These are phyloP conservation scores for Kickxella alabastrina DNA, from an alignment of 192 early-diverging fungal species.

Conservation along the genomic window DNA sequence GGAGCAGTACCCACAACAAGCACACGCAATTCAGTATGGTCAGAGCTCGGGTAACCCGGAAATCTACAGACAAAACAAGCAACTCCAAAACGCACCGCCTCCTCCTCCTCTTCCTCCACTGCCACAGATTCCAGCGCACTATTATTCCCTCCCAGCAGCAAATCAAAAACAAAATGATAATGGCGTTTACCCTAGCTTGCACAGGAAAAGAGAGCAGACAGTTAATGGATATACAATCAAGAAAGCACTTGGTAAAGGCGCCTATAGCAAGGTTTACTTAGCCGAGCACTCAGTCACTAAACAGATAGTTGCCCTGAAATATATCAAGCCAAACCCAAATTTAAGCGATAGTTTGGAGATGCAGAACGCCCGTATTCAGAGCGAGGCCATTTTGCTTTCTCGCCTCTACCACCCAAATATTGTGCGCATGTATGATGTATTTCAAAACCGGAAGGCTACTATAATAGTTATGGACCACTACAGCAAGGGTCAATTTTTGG, in stretches of 20 bases:
- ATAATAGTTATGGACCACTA: conserved; percentile 86
- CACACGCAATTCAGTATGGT: no score
- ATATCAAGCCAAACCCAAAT: conserved; percentile 54
- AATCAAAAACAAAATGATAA: no score
- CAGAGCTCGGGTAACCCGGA: no score
- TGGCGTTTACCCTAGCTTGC: no score
- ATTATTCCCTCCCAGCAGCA: no score
- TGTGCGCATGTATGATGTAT: conserved; percentile 77
- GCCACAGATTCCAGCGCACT: no score
- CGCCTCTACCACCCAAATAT: conserved; percentile 85
- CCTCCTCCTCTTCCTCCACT: no score
- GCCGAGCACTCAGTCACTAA: conserved; percentile 41
- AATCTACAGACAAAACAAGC: no score
- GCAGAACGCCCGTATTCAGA: conserved; percentile 73
- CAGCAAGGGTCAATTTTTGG: conserved; percentile 77
- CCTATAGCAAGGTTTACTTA: conserved; percentile 50
- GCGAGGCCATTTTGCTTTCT: conserved; percentile 75
- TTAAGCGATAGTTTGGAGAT: conserved; percentile 55
- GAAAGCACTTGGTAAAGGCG: conserved; percentile 42
- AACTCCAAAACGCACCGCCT: no score
- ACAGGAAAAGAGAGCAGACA: no score
- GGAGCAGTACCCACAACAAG: no score
- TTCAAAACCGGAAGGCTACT: conserved; percentile 72
- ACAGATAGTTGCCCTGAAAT: conserved; percentile 59
- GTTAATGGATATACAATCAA: conserved; percentile 41